Percentiles rank a stretch among this genome's conserved stretches.
Conservation (phyloP, 768 basidiomycete genomes). For the Saitozyma sp. region DNA sequence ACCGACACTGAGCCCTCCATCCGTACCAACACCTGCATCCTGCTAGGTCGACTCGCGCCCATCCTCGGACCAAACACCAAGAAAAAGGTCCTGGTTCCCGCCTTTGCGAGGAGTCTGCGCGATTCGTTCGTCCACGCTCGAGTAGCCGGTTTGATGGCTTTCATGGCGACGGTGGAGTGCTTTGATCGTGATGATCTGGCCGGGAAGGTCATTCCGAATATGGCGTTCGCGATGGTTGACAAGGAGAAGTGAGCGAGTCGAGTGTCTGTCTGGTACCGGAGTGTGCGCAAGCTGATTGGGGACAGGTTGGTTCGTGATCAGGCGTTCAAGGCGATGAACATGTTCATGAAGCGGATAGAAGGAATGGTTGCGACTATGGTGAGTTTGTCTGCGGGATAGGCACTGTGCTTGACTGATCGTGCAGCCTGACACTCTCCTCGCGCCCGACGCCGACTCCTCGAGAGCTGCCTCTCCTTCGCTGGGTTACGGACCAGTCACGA, state of each 20-base stretch:
- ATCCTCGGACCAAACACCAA: constrained; percentile 83
- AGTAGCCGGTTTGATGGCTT: constrained; percentile 90
- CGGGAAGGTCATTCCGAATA: constrained; percentile 80
- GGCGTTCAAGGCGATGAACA: constrained; percentile 86
- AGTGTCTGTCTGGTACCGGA: background rate
- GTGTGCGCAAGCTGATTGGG: constrained; percentile 8
- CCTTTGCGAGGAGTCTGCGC: constrained; percentile 83
- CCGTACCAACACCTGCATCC: constrained; percentile 94
- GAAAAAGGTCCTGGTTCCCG: constrained; percentile 93
- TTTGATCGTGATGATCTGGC: constrained; percentile 88
- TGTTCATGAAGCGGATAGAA: constrained; percentile 82
- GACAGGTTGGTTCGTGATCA: constrained; percentile 87
- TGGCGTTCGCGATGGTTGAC: constrained; percentile 77
- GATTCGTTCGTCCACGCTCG: constrained; percentile 90
- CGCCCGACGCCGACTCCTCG: constrained; percentile 43
- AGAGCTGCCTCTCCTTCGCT: constrained; percentile 6
- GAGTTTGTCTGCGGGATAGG: constrained; percentile 20
- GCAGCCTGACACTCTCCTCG: constrained; percentile 63
- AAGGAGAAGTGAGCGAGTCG: constrained; percentile 75
- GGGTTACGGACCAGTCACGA: constrained; percentile 44
- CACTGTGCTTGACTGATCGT: background rate
- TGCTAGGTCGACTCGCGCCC: constrained; percentile 86
- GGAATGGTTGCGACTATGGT: constrained; percentile 80
- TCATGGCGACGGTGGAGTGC: constrained; percentile 89
- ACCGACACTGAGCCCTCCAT: constrained; percentile 90